These are phyloP conservation scores for Alternaria solani DNA, from an alignment of 2,329 filamentous ascomycete species.

Conservation along the genomic window DNA sequence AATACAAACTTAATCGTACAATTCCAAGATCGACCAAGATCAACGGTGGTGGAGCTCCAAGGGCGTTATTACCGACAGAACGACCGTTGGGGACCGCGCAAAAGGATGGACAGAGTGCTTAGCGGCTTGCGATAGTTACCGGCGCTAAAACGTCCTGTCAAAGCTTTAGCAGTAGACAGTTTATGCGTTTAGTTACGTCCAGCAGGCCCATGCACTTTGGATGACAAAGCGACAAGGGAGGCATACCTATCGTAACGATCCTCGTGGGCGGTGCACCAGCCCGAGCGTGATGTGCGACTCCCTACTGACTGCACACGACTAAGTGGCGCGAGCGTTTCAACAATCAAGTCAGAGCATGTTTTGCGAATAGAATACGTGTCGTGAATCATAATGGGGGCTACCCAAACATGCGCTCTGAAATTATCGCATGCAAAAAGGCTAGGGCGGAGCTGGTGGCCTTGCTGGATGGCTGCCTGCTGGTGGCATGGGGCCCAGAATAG, in stretches of 20 bases:
- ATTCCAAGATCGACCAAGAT: slow-evolving; percentile 5
- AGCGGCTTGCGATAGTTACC: slow-evolving; percentile 25
- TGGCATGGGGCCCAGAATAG: slow-evolving; percentile 4
- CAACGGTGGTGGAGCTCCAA: slow-evolving; percentile 1
- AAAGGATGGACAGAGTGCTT: slow-evolving; percentile 21
- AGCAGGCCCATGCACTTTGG: slow-evolving; percentile 4
- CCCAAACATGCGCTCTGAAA: neutral
- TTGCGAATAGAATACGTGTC: neutral
- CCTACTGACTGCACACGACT: neutral
- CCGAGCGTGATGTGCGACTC: slow-evolving; percentile 1
- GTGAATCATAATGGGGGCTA: neutral
- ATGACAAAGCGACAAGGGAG: neutral
- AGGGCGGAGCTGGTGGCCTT: neutral
- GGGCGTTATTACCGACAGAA: slow-evolving; percentile 16
- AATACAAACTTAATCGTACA: slow-evolving; percentile 7
- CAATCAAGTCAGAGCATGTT: neutral
- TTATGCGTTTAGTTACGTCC: slow-evolving; percentile 14
- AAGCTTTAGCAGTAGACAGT: slow-evolving; percentile 21
- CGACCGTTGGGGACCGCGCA: slow-evolving; percentile 19
- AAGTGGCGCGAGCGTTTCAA: slow-evolving; percentile 5
- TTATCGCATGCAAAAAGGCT: neutral
- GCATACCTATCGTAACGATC: slow-evolving; percentile 7
- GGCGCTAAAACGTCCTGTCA: slow-evolving; percentile 21
- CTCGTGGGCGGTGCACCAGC: slow-evolving; percentile 4
- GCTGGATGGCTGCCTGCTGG: neutral